These are phyloP conservation scores for Mucor indicus DNA, from an alignment of 371 early-diverging fungal species.

Conservation along the genomic window DNA sequence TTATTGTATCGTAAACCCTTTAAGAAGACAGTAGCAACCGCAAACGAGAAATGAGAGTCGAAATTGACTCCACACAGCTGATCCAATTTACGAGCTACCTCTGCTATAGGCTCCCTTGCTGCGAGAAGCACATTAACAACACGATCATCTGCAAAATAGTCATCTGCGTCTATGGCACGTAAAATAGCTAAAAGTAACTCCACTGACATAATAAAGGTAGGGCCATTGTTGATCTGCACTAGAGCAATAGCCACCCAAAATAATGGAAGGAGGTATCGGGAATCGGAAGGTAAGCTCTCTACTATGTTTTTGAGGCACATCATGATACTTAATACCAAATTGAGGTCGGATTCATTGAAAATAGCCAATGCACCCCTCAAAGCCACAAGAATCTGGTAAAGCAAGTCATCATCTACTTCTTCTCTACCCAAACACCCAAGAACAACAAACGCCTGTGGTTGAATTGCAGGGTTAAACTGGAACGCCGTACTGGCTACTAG, in stretches of 20 bases:
- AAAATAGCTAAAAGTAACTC: constrained; percentile 71
- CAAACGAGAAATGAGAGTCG: constrained; percentile 83
- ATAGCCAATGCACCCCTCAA: constrained; percentile 81
- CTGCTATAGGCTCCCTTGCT: constrained; percentile 71
- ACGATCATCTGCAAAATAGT: constrained; percentile 68
- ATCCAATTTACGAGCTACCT: constrained; percentile 71
- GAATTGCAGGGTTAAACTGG: constrained; percentile 90
- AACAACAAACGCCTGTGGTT: constrained; percentile 91
- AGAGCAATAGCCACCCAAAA: constrained; percentile 91
- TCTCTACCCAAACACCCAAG: constrained; percentile 85
- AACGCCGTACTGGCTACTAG: constrained; percentile 89
- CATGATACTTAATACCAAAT: constrained; percentile 78
- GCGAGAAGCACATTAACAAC: constrained; percentile 65
- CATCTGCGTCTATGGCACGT: constrained; percentile 69
- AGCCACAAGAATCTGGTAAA: constrained; percentile 87
- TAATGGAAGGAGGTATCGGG: constrained; percentile 73
- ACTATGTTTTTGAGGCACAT: constrained; percentile 88
- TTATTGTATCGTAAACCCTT: constrained; percentile 78
- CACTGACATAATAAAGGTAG: constrained; percentile 72
- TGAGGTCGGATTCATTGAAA: constrained; percentile 78
- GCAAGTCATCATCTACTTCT: constrained; percentile 83
- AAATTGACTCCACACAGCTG: constrained; percentile 76
- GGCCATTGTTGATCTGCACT: constrained; percentile 80
- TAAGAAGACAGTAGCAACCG: constrained; percentile 76
- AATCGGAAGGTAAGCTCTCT: constrained; percentile 75